phyloP scores from a whole-genome alignment of 345 rosid species.

The Cardiospermum halicacabum region DNA sequence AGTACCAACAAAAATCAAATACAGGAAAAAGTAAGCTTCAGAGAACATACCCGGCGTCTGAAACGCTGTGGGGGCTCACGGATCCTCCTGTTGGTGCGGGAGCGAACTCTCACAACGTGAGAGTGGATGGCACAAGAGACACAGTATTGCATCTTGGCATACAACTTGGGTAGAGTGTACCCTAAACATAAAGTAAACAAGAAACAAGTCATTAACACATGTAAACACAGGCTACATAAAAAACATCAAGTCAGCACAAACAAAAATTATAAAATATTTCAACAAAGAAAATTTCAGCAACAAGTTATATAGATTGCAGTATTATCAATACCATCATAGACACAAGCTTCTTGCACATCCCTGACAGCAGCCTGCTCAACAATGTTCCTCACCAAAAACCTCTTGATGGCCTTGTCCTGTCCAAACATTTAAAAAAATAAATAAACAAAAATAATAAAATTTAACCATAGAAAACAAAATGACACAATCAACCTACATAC shows the following conservation, averaged over 20 bases:
- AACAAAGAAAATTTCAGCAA: not conserved
- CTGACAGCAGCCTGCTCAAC: conserved; percentile 91
- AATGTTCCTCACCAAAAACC: conserved; percentile 87
- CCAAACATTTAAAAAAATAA: not conserved
- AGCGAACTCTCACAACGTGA: conserved; percentile 89
- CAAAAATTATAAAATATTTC: not conserved
- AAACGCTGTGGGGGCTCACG: conserved; percentile 90
- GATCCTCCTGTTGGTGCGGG: conserved; percentile 61
- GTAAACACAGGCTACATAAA: too few species aligned
- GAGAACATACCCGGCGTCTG: conserved; percentile 58
- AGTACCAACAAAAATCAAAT: not conserved
- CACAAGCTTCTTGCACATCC: conserved; percentile 86
- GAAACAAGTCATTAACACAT: not conserved
- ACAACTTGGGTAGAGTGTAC: conserved; percentile 71
- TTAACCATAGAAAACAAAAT: not conserved
- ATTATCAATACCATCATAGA: conserved; percentile 52
- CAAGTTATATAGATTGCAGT: not conserved
- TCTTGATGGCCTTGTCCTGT: conserved; percentile 83
- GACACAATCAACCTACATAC: not conserved
- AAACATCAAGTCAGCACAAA: not conserved
- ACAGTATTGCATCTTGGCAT: conserved; percentile 87
- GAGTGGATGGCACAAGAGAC: conserved; percentile 97
- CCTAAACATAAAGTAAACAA: conserved; percentile 24
- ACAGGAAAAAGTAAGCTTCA: not conserved
- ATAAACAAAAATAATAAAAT: too few species aligned